A percentile compares a stretch with the other conserved stretches of the same genome.
phyloP scores from a whole-genome alignment of 2,329 filamentous ascomycete species.

The Remersonia thermophila region DNA sequence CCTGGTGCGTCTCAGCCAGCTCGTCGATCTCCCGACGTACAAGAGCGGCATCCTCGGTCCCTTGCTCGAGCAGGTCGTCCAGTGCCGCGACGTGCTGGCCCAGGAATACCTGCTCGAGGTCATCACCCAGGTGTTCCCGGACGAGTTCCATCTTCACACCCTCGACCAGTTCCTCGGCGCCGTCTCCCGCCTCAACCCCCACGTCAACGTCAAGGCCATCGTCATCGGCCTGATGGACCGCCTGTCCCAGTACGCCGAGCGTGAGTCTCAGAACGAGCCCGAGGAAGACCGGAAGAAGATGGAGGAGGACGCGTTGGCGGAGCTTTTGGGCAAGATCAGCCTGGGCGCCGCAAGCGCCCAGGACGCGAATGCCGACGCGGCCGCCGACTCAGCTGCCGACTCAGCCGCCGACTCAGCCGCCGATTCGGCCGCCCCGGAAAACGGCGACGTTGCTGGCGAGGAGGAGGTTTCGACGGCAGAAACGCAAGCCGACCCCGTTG shows the following conservation, averaged over 20 bases:
- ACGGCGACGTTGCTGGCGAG: slow-evolving; percentile 19
- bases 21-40: slow-evolving; percentile 91
- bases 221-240: slow-evolving; percentile 97
- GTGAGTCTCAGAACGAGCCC: slow-evolving; percentile 63
- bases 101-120: slow-evolving; percentile 97
- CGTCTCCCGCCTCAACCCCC: slow-evolving; percentile 82
- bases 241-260: slow-evolving; percentile 83
- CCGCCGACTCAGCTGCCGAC: not conserved
- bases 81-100: slow-evolving; percentile 90
- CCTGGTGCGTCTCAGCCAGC: slow-evolving; percentile 82
- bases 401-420: not conserved
- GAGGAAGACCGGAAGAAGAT: slow-evolving; percentile 60
- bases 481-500: slow-evolving; percentile 28
- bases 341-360: slow-evolving; percentile 34
- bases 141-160: slow-evolving; percentile 95
- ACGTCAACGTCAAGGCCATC: slow-evolving; percentile 96
- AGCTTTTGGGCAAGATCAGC: slow-evolving; percentile 65
- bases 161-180: slow-evolving; percentile 90
- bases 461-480: slow-evolving; percentile 25
- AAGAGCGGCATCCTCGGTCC: slow-evolving; percentile 81
- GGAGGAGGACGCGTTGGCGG: slow-evolving; percentile 73
- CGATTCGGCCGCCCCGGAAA: slow-evolving; percentile 22
- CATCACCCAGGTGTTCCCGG: slow-evolving; percentile 96
- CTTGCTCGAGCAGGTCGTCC: slow-evolving; percentile 89
- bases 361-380: not conserved